These are phyloP conservation scores for Rehmannia glutinosa DNA, from an alignment of 257 asterid species.

Conservation along the genomic window DNA sequence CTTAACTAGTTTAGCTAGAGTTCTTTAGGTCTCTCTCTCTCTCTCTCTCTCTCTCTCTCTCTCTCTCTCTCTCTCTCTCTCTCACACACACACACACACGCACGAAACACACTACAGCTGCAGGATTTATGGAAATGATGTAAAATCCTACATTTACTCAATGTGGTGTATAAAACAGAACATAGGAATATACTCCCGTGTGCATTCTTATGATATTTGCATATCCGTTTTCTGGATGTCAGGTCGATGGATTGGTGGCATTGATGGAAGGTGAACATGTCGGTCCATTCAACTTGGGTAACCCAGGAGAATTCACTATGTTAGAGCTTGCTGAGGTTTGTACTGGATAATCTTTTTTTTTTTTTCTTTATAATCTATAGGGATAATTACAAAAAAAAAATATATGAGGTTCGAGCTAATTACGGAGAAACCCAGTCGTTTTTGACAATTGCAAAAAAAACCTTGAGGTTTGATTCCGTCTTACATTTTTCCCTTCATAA, in stretches of 20 bases:
- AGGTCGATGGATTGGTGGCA: constrained; percentile 67
- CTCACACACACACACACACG: too few relatives aligned
- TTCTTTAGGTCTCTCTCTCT: neutral
- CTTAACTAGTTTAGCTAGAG: neutral
- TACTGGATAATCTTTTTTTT: neutral
- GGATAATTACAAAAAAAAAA: neutral
- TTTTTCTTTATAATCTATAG: neutral
- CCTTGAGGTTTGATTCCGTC: too few relatives aligned
- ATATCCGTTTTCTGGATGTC: constrained; percentile 9
- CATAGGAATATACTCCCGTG: neutral
- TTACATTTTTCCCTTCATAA: too few relatives aligned
- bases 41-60: neutral
- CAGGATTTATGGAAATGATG: constrained; percentile 1
- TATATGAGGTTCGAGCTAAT: too few relatives aligned
- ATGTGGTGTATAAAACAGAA: neutral
- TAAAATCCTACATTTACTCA: neutral
- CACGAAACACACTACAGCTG: neutral
- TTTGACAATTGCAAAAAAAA: too few relatives aligned
- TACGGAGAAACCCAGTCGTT: too few relatives aligned
- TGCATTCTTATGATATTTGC: neutral
- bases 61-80: too few relatives aligned
- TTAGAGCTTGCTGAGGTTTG: constrained; percentile 70
- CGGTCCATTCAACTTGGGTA: constrained; percentile 73
- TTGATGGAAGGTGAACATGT: constrained; percentile 74
- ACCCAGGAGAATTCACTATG: constrained; percentile 75